These are phyloP conservation scores for Trypanosoma vivax DNA, from an alignment of 208 protist genomes.

Conservation along the genomic window DNA sequence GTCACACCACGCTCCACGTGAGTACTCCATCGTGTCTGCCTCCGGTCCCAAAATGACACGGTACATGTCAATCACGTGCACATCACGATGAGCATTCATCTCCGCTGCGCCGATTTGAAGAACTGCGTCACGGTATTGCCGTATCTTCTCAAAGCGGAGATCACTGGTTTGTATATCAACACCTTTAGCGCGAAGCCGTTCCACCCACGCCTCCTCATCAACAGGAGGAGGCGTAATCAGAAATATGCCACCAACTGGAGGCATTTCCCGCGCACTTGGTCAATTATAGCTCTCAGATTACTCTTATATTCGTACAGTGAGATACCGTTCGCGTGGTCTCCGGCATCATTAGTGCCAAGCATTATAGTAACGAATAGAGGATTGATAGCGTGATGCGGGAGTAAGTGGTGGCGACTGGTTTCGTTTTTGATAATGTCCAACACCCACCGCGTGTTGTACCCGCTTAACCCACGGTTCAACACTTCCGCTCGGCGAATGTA, in stretches of 20 bases:
- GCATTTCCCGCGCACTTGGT: slow-evolving; percentile 16
- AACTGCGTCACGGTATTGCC: slow-evolving; percentile 23
- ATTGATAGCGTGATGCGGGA: slow-evolving; percentile 18
- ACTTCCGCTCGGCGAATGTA: slow-evolving; percentile 40
- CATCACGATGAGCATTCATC: slow-evolving; percentile 4
- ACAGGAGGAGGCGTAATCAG: slow-evolving; percentile 36
- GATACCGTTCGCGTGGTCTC: slow-evolving; percentile 18
- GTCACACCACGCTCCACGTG: slow-evolving; percentile 12
- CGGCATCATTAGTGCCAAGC: slow-evolving; percentile 38
- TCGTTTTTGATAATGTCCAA: slow-evolving; percentile 26
- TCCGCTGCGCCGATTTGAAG: slow-evolving; percentile 19
- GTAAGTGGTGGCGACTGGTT: slow-evolving; percentile 7
- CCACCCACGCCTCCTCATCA: slow-evolving; percentile 21
- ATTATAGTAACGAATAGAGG: slow-evolving; percentile 48
- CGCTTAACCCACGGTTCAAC: slow-evolving; percentile 53
- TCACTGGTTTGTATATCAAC: neutral
- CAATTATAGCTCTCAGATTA: slow-evolving; percentile 33
- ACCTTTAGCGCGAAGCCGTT: neutral
- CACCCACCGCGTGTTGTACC: slow-evolving; percentile 57
- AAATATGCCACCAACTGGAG: slow-evolving; percentile 36
- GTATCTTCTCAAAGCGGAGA: slow-evolving; percentile 13
- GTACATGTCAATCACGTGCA: slow-evolving; percentile 30
- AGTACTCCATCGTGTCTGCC: slow-evolving; percentile 11
- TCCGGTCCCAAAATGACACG: slow-evolving; percentile 17
- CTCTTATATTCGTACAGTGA: slow-evolving; percentile 26